Evolutionary conservation across 257 asterid species (phyloP), one percentile per base, ranked within the genome.

Genomic region (Salvia rosmarinus): DNA sequence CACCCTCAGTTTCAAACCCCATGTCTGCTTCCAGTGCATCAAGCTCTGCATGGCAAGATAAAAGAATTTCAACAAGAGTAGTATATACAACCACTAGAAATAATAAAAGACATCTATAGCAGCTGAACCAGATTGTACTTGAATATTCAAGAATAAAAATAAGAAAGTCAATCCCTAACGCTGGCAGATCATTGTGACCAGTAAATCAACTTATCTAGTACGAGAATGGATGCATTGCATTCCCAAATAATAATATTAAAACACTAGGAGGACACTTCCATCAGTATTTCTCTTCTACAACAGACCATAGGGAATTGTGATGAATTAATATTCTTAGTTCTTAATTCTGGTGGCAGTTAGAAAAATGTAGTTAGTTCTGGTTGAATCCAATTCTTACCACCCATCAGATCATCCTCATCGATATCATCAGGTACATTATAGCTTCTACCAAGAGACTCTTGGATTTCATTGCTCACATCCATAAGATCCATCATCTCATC

Each of bases 401-500:
- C 96, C 92, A 95, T 75, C 82, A 95, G 90, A 19, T 95, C 99
- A 42, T 91, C 98, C 83, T 95, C 98, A 70, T 95, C 98, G 50
- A 95, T 82, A 84, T 95, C 98, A 82, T 95, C 97, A 44, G 99
- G 98, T 3, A 95, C 94, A 68, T 71, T 88, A 75, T 95, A 95
- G 89, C 96, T 95, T 83, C 98, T 83, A 58, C 99, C 98, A 67
- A 95, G 99, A 46, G 96, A 79, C 78, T 95, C 98, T 79, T 95
- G 99, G 79, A 95, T 89, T 85, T 95, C 99, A 71, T 78, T 85
- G 82, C 99, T 95, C 77, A 89, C 95, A 77, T 91, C 99, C 99
- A 95, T 95, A 75, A 95, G 87, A 87, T 91, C 98, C 97, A 95
- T 77, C 98, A 95, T 91, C 79, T 95, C 97, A 82, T 95, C 99